Evolutionary conservation across 805 yeast genomes (phyloP), one percentile per base, ranked within the genome.

Genomic region (Sugiyamaella boreocaroliniensis): DNA sequence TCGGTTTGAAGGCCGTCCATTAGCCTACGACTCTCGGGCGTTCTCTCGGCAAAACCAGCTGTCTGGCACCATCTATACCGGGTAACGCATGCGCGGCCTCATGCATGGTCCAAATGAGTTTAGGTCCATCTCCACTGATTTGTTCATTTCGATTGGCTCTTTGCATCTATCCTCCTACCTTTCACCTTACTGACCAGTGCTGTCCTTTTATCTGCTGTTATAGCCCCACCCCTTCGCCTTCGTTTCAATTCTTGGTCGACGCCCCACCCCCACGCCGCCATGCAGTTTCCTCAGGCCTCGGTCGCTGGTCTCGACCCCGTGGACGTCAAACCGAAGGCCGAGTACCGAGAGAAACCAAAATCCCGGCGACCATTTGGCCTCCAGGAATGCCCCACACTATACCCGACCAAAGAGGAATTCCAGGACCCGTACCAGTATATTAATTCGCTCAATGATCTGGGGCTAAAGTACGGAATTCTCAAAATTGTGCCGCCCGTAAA

Each of bases 381-480:
- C 11, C 68, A 66, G 19, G 73, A 64, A 40, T 75, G 70, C n/a
- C 96, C 96, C 1, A 72, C 78, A 0, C 69, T 82, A 12, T 67
- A 68, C 46, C 85, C 90, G 1, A 69, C 82, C 1, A 69, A 68
- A 16, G 74, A 73, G 22, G 83, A 86, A 59, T 79, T 82, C 55
- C 62, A 67, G 10, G 83, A 85, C 64, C 95, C 96, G 0, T 77
- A 84, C 18, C 66, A 65, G n/a, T 85, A 82, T 58, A 70, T 87
- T 15, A 83, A 85, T 19, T 72, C 78, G 12, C 66, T 80, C 1
- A 65, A 69, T 11, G 71, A 75, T 0, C 60, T 75, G 9, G 96
- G 93, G 2, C 68, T 64, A 32, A 64, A 69, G 29, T 80, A 76
- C 64, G 97, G 97, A 0, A 89, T 93, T 61, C 68, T 89, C 44